These are phyloP conservation scores for Pseudocercospora fijiensis DNA, from an alignment of 2,329 filamentous ascomycete genomes.

Conservation along the genomic window DNA sequence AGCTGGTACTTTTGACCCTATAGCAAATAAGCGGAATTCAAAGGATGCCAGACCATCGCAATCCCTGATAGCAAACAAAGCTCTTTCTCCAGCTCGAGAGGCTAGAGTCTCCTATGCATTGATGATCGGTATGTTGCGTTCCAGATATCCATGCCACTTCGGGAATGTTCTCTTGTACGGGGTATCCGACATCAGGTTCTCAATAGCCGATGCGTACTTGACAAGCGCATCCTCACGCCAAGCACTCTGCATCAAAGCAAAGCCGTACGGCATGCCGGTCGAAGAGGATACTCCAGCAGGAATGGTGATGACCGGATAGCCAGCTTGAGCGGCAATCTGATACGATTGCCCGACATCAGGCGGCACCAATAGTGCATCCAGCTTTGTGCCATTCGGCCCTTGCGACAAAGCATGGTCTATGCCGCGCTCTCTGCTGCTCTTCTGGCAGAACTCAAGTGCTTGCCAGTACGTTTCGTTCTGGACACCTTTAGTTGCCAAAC, in stretches of 20 bases:
- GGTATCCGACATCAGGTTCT: slow-evolving; percentile 39
- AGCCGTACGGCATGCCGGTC: slow-evolving; percentile 48
- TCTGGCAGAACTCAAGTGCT: slow-evolving; percentile 62
- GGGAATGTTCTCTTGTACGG: slow-evolving; percentile 35
- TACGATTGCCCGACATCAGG: slow-evolving; percentile 66
- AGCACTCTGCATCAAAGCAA: slow-evolving; percentile 42
- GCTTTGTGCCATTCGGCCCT: slow-evolving; percentile 43
- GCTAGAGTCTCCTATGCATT: slow-evolving; percentile 7
- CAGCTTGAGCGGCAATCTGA: slow-evolving; percentile 71
- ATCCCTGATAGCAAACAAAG: not conserved
- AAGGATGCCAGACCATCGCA: not conserved
- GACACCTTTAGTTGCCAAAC: slow-evolving; percentile 59
- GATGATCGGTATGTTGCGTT: slow-evolving; percentile 40
- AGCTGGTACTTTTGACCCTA: not conserved
- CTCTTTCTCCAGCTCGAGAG: not conserved
- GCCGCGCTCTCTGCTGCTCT: slow-evolving; percentile 60
- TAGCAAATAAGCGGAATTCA: not conserved
- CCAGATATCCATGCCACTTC: slow-evolving; percentile 42
- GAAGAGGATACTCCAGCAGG: slow-evolving; percentile 58
- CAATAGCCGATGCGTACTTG: slow-evolving; percentile 46
- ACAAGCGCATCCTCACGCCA: slow-evolving; percentile 37
- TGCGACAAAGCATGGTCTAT: slow-evolving; percentile 65
- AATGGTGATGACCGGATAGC: slow-evolving; percentile 70
- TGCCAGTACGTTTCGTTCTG: slow-evolving; percentile 66
- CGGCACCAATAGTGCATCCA: slow-evolving; percentile 67